Evolutionary conservation across 176 grass and related monocot genomes (phyloP).

Genomic region (Cymbopogon citratus): DNA sequence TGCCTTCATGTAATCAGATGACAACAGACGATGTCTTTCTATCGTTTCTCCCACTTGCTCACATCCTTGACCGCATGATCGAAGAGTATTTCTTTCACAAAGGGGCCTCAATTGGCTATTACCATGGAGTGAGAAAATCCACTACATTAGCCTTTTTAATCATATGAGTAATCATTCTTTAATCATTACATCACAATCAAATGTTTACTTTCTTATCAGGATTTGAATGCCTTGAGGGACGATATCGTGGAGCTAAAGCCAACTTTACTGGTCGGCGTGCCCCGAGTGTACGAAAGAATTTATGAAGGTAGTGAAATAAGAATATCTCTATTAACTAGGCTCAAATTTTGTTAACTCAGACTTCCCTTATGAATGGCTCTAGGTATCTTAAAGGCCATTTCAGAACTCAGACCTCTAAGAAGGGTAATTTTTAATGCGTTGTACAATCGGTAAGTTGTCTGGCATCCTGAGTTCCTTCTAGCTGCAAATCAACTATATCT

Average conservation of each 20-base stretch:
- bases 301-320: slow-evolving; percentile 68
- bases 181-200: neutral
- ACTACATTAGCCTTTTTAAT: slow-evolving; percentile 9
- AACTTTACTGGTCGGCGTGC: slow-evolving; percentile 88
- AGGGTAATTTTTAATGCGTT: slow-evolving; percentile 93
- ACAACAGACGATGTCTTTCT: slow-evolving; percentile 94
- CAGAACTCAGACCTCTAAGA: slow-evolving; percentile 84
- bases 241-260: slow-evolving; percentile 92
- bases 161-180: neutral
- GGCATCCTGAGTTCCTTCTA: slow-evolving; percentile 30
- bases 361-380: slow-evolving; percentile 18
- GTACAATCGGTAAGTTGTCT: slow-evolving; percentile 73
- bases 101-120: slow-evolving; percentile 94
- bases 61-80: slow-evolving; percentile 92
- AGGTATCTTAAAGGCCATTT: slow-evolving; percentile 82
- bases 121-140: slow-evolving; percentile 74
- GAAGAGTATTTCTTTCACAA: slow-evolving; percentile 98
- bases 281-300: slow-evolving; percentile 89
- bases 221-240: slow-evolving; percentile 86
- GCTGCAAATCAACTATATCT: slow-evolving; percentile 16
- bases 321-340: slow-evolving; percentile 5
- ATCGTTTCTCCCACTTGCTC: slow-evolving; percentile 94
- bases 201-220: slow-evolving; percentile 33
- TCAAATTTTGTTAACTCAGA: neutral
- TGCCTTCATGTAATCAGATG: slow-evolving; percentile 68